Base-by-base conservation (phyloP, 192 early-diverging fungal species). In the Umbelopsis sp. region DNA sequence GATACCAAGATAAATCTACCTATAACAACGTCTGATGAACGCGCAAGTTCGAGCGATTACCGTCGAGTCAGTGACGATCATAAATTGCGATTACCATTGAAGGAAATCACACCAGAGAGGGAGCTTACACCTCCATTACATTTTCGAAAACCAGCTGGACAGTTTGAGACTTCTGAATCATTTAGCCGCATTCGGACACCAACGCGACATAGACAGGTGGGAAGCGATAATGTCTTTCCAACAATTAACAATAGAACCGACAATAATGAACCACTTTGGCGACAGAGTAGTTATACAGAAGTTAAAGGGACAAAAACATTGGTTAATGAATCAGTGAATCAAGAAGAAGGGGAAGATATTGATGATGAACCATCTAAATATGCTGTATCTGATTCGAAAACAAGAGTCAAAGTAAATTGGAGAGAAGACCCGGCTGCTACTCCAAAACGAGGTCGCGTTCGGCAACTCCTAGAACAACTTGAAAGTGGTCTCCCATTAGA, bases 401-500 rank as follows among this genome's bases (percentile, higher is more conserved):
- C 11, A 2, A 29, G 54, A 59, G 56, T 62, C 29, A 62, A 31
- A 17, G 56, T 62, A 34, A 29, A 62, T 34, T 62, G 56, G 56
- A 14, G 31, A 17, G 56, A 62, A 20, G 29, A 62, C n/a, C 56
- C 56, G 4, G 10, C 56, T 16, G 56, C 56, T 34, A 62, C 56
- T 20, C 56, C 56, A 34, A 29, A 26, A 11, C 56, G 56, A 34
- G 56, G 56, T 34, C 56, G 31, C 12, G 56, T 62, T 34, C 56
- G 31, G 17, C 10, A 62, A 34, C 20, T 62, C 24, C n/a, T 62
- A 11, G 34, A 34, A 11, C 56, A 62, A n/a, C 1, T 62, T 16
- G 56, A 62, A 34, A 29, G 34, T n/a, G 56, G 56, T 7, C 6
- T 62, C 26, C 56, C 56, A 20, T 34, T 62, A 32, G 56, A 62